Evolutionary conservation across 176 grass and related monocot genomes (phyloP).

Genomic region (Miscanthus lutarioriparius): DNA sequence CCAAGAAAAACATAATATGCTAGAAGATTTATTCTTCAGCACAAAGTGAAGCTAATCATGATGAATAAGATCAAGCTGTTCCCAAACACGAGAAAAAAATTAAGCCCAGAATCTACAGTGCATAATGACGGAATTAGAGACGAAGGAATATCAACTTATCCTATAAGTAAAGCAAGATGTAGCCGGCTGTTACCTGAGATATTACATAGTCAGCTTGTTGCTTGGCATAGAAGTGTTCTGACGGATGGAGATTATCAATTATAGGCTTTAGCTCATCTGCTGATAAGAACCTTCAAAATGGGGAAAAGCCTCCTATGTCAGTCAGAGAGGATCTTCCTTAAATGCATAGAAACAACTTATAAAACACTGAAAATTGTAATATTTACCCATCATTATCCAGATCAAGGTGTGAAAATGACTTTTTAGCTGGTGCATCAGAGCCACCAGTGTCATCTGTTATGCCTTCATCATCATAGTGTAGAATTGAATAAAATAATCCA

Average conservation of each 20-base stretch:
- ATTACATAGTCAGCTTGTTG: slow-evolving; percentile 91
- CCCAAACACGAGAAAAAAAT: background rate
- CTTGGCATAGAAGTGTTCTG: slow-evolving; percentile 82
- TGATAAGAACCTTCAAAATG: slow-evolving; percentile 74
- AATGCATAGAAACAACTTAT: slow-evolving; percentile 19
- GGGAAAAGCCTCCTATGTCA: slow-evolving; percentile 1
- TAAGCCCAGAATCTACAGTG: background rate
- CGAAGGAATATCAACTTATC: background rate
- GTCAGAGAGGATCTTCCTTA: slow-evolving; percentile 8
- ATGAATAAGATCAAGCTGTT: slow-evolving; percentile 20
- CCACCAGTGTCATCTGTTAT: slow-evolving; percentile 52
- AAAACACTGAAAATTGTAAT: slow-evolving; percentile 25
- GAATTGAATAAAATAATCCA: slow-evolving; percentile 84
- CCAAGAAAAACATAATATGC: background rate
- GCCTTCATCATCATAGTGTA: slow-evolving; percentile 66
- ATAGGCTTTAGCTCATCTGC: slow-evolving; percentile 71
- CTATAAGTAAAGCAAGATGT: slow-evolving; percentile 13
- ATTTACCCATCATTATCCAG: slow-evolving; percentile 87
- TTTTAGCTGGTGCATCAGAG: slow-evolving; percentile 79
- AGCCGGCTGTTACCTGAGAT: slow-evolving; percentile 62
- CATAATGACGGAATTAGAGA: background rate
- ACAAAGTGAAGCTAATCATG: slow-evolving; percentile 18
- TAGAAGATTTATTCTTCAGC: slow-evolving; percentile 1
- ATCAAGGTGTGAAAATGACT: slow-evolving; percentile 83
- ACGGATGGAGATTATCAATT: slow-evolving; percentile 77